phyloP scores from a whole-genome alignment of 345 rosid genomes.

The Anacardium occidentale region DNA sequence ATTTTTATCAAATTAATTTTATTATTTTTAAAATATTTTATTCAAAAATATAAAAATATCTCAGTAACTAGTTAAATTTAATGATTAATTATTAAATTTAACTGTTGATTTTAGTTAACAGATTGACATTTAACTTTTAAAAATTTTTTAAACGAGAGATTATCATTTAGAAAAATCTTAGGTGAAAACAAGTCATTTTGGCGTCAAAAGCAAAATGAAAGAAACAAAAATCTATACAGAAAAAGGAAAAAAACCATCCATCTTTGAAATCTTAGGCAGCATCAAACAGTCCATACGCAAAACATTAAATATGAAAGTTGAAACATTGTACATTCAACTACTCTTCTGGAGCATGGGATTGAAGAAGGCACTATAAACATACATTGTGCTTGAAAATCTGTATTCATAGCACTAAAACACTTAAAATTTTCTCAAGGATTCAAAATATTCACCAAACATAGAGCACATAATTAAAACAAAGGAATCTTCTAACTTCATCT shows the following conservation, averaged over 20 bases:
- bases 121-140: no score
- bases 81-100: no score
- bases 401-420: neutral
- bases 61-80: no score
- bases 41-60: no score
- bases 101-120: no score
- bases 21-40: no score
- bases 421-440: neutral
- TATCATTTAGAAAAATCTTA: no score
- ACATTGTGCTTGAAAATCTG: neutral
- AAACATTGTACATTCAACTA: neutral
- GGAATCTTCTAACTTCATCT: neutral
- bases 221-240: neutral
- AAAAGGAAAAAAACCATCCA: neutral
- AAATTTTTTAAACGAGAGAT: no score
- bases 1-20: no score
- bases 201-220: no score
- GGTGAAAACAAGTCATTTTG: no score
- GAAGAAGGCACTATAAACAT: neutral
- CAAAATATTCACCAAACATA: neutral
- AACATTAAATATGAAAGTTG: neutral
- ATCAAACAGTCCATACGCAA: neutral
- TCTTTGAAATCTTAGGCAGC: slow-evolving; percentile 3
- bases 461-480: neutral
- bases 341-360: neutral